Conservation (phyloP, 1,284 basidiomycete genomes). For the Salmacisia buchloeana region DNA sequence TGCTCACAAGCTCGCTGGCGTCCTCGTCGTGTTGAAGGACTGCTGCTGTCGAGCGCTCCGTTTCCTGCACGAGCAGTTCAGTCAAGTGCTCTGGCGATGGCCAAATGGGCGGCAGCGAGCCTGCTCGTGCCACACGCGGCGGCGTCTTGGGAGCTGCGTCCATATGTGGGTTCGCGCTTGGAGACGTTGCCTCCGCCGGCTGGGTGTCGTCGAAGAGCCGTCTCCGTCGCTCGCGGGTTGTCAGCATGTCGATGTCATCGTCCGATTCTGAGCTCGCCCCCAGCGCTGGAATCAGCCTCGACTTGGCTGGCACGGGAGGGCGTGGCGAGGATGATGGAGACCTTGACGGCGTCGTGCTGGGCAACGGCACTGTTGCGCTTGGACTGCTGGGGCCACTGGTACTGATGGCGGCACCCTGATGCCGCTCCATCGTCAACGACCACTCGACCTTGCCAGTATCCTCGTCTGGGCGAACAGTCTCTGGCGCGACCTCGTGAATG, state of each 20-base stretch:
- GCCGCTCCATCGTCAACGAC: neutral
- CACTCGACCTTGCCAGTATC: neutral
- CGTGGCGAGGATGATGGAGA: neutral
- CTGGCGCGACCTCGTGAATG: too few relatives aligned
- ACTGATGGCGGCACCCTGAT: too few relatives aligned
- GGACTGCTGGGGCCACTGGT: slow-evolving; percentile 1
- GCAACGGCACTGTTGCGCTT: neutral
- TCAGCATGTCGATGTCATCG: slow-evolving; percentile 1
- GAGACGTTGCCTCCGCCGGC: neutral
- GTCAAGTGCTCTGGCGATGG: neutral
- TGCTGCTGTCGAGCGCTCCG: neutral
- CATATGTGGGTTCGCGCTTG: neutral
- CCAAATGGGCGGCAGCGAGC: neutral
- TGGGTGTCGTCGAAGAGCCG: neutral
- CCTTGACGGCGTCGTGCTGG: neutral
- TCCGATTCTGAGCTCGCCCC: too few relatives aligned
- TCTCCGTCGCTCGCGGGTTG: neutral
- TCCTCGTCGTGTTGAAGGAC: too few relatives aligned
- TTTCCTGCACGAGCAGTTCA: neutral
- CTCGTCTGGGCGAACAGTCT: too few relatives aligned
- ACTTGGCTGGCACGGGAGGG: too few relatives aligned
- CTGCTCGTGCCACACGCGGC: neutral
- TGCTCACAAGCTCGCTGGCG: too few relatives aligned
- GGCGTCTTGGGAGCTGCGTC: neutral
- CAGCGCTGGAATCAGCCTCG: too few relatives aligned